Base-by-base conservation (phyloP, 1,139 yeast species). In the Zygoascus hellenicus region DNA sequence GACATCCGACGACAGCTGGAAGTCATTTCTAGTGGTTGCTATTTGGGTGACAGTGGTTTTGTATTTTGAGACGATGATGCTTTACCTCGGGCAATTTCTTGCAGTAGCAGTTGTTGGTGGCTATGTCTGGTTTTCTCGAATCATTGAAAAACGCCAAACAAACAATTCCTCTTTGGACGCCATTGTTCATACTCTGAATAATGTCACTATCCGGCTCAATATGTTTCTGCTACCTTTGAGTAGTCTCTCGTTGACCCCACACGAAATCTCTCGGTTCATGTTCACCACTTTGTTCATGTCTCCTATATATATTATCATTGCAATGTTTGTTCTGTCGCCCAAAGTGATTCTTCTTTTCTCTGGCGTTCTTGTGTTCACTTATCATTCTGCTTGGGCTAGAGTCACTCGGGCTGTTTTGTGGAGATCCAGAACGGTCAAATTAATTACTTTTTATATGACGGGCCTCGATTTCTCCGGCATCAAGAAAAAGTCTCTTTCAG, bases 1-100 rank as follows among this genome's bases (percentile, higher is more conserved):
- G 98, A 87, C 97, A 1, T 82, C 83, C 51, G 90, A 84, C 38
- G 95, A 88, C 64, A 74, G 77, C 42, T 88, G 94, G 88, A 69
- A 83, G 51, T 81, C 89, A 56, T 69, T 86, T 26, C 71, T 87
- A 31, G 60, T 84, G 38, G 77, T 85, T 29, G 70, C 80, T 17
- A 56, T 74, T 13, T 83, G 78, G 65, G 69, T 80, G 1, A 69
- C 84, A 9, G 61, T 76, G 9, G 87, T 87, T 28, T 67, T 85
- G 29, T 87, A 90, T 65, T 84, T 85, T 61, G 94, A 88, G 59
- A 67, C 71, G 22, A 67, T 89, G 50, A 76, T 87, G 39, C 77
- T 79, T 22, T 89, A 87, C 75, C 73, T 82, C 52, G 97, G 96
- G 16, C 96, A 89, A 68, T 62, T 89, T 48, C 66, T 85, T 3